Conservation (phyloP, 495 filamentous ascomycete species). For the Penicillium lividum region DNA sequence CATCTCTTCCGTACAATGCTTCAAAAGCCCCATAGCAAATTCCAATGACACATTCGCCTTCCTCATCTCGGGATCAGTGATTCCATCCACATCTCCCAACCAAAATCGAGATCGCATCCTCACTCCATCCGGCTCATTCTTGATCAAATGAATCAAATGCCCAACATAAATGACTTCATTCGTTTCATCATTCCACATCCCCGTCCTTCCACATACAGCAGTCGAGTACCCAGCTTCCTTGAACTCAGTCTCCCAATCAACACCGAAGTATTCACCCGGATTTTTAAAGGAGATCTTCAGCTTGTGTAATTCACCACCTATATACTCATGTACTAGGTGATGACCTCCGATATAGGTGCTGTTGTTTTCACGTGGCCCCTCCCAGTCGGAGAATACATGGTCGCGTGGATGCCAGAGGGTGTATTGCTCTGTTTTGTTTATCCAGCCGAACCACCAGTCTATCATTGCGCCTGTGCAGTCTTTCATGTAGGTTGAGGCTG, state of each 20-base stretch:
- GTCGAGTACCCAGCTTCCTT: slow-evolving; percentile 4
- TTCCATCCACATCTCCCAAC: slow-evolving; percentile 9
- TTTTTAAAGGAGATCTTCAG: slow-evolving; percentile 10
- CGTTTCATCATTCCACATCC: slow-evolving; percentile 4
- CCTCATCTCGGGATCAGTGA: neutral
- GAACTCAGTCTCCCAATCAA: slow-evolving; percentile 3
- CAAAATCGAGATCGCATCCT: slow-evolving; percentile 12
- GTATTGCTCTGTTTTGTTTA: slow-evolving; percentile 11
- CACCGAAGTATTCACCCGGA: slow-evolving; percentile 7
- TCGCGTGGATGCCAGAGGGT: slow-evolving; percentile 11
- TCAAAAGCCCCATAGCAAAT: slow-evolving; percentile 6
- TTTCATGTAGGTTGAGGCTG: slow-evolving; percentile 14
- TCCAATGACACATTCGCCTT: neutral
- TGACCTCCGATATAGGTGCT: slow-evolving; percentile 12
- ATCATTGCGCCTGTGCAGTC: slow-evolving; percentile 2
- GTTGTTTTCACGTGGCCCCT: slow-evolving; percentile 7
- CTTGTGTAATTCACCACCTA: slow-evolving; percentile 1
- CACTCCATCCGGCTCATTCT: slow-evolving; percentile 5
- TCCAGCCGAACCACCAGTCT: slow-evolving; percentile 13
- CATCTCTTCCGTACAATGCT: slow-evolving; percentile 13
- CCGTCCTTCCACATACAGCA: slow-evolving; percentile 5
- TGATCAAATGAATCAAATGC: slow-evolving; percentile 11
- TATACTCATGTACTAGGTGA: slow-evolving; percentile 11
- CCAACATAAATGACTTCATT: slow-evolving; percentile 1
- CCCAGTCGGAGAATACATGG: slow-evolving; percentile 12